These are phyloP conservation scores for Fistulina hepatica DNA, from an alignment of 1,284 basidiomycete species.

Conservation along the genomic window DNA sequence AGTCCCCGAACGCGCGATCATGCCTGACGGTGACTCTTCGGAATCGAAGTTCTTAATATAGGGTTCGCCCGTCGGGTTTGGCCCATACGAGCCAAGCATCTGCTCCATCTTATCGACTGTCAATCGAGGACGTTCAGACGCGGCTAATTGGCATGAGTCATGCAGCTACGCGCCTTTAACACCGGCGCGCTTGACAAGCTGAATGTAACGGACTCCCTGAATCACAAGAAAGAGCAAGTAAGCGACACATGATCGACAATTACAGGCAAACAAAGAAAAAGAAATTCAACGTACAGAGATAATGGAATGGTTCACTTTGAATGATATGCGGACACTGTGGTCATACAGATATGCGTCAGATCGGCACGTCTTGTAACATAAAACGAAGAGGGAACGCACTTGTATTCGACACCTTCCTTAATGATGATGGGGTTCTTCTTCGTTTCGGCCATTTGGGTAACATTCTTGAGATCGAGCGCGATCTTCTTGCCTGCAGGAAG, in stretches of 20 bases:
- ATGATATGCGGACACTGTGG: conserved; percentile 61
- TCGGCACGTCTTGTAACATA: background rate
- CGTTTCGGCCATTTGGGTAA: conserved; percentile 33
- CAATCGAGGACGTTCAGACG: background rate
- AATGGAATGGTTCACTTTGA: conserved; percentile 78
- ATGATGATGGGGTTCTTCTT: conserved; percentile 68
- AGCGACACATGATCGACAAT: conserved; percentile 6
- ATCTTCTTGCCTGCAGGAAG: conserved; percentile 55
- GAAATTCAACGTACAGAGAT: conserved; percentile 62
- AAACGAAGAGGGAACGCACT: conserved; percentile 31
- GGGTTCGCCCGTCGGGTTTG: conserved; percentile 43
- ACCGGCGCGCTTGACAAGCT: conserved; percentile 71
- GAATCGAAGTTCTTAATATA: conserved; percentile 65
- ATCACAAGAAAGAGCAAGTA: conserved; percentile 6
- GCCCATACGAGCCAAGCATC: conserved; percentile 86
- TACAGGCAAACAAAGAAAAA: conserved; percentile 4
- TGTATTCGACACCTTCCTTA: conserved; percentile 81
- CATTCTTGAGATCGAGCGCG: conserved; percentile 42
- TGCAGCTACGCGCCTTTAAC: conserved; percentile 40
- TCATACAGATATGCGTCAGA: background rate
- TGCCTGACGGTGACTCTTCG: conserved; percentile 73
- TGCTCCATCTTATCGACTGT: conserved; percentile 81
- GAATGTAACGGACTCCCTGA: conserved; percentile 75
- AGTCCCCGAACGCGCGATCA: conserved; percentile 67
- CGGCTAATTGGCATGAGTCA: too few relatives aligned